Base-by-base conservation (phyloP, 2,329 filamentous ascomycete genomes). In the Cadophora sp. region DNA sequence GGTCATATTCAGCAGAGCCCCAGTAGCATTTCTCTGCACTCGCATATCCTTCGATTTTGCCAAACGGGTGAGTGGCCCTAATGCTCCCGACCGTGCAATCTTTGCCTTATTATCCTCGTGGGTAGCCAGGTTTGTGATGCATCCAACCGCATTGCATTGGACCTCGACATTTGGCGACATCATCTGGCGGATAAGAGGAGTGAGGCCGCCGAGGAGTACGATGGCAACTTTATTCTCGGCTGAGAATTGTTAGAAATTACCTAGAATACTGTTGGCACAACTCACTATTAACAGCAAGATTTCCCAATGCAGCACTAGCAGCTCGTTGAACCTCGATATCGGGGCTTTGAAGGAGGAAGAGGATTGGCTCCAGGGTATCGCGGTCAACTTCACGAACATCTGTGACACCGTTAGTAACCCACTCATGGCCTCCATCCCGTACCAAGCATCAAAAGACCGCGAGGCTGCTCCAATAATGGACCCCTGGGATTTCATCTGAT, bases 61-160 rank as follows among this genome's bases (percentile, higher is more conserved):
- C 66, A 99, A 83, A 70, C 92, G 88, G 55, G 96, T 99, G 73
- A 99, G 83, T 9, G 96, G 96, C 8, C 91, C 93, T 65, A 99
- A 85, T 64, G 96, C 96, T 66, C 96, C 96, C 3, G 96, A 99
- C 69, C 93, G 89, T 73, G 96, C 96, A 79, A 99, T 99, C 82
- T 97, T 97, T 66, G 96, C 94, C 83, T 99, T 99, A 83, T 99
- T 99, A 74, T 98, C 96, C 81, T 99, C 96, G 77, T 99, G 96
- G 2, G 96, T 99, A 64, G 96, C 96, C 65, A 99, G 82, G 78
- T 99, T 99, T 55, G 96, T 99, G 79, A 99, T 99, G 83, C 96
- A 99, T 61, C 96, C 96, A 68, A 99, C 96, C 51, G 96, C 96
- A 80, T 99, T 99, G 84, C 96, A 99, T 81, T 99, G 96, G 30